phyloP scores from a whole-genome alignment of 495 filamentous ascomycete species.

The Aspergillus steynii region DNA sequence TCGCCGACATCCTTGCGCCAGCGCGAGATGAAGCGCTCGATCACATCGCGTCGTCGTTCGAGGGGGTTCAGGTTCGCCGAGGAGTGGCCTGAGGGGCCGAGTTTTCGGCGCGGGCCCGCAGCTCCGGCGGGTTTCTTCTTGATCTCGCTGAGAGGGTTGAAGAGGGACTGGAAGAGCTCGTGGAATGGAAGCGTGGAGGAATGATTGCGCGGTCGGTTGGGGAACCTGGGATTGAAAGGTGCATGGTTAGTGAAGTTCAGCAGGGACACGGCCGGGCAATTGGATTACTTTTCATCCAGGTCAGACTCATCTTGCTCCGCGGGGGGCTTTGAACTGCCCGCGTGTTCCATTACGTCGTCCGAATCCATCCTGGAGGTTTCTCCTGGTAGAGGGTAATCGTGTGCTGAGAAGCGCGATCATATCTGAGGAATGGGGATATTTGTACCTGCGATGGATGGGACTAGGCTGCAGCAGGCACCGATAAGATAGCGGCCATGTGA shows the following conservation, averaged over 20 bases:
- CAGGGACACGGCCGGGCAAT: too few species aligned
- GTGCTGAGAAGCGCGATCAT: neutral
- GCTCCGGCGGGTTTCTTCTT: conserved; percentile 70
- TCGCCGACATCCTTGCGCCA: conserved; percentile 87
- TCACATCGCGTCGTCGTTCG: conserved; percentile 80
- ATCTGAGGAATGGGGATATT: neutral
- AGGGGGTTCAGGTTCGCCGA: conserved; percentile 66
- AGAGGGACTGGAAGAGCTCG: conserved; percentile 72
- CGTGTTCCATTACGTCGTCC: conserved; percentile 43
- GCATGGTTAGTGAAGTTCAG: conserved; percentile 24
- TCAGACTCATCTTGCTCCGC: conserved; percentile 56
- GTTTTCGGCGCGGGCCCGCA: conserved; percentile 45
- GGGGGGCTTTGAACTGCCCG: conserved; percentile 31
- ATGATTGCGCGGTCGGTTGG: conserved; percentile 80
- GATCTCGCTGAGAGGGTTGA: conserved; percentile 83
- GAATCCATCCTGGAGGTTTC: neutral
- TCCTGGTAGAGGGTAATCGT: neutral
- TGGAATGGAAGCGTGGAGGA: conserved; percentile 80
- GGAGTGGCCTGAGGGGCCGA: conserved; percentile 54
- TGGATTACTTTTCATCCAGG: conserved; percentile 63
- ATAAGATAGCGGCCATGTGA: conserved; percentile 33
- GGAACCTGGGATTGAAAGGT: conserved; percentile 56
- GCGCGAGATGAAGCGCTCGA: conserved; percentile 83
- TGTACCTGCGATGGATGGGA: conserved; percentile 3
- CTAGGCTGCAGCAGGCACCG: conserved; percentile 34